Conservation (phyloP, 257 asterid species). For the Ehretia macrophylla region DNA sequence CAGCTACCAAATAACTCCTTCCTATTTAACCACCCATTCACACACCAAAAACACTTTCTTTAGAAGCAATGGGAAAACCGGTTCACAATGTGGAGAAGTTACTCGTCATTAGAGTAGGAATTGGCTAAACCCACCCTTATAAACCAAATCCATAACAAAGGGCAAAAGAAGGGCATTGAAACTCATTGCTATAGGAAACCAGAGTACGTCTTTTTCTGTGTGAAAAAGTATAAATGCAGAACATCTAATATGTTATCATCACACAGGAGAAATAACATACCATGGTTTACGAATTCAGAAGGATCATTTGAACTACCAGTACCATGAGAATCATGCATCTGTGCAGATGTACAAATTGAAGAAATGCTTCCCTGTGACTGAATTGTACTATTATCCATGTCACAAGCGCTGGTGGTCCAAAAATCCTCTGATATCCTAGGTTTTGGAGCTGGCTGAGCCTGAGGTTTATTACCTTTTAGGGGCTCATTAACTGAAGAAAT, state of each 20-base stretch:
- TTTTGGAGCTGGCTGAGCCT: constrained; percentile 22
- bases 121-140: too few species aligned
- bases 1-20: too few species aligned
- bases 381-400: constrained; percentile 45
- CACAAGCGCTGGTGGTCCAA: constrained; percentile 65
- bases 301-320: constrained; percentile 42
- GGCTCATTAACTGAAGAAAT: constrained; percentile 38
- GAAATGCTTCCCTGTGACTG: constrained; percentile 69
- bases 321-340: constrained; percentile 42
- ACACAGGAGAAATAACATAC: constrained; percentile 31
- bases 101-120: too few species aligned
- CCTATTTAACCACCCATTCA: too few species aligned
- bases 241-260: neutral
- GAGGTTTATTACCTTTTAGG: constrained; percentile 29
- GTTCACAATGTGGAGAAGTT: too few species aligned
- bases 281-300: constrained; percentile 71
- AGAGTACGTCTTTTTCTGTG: neutral
- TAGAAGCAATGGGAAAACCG: too few species aligned
- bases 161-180: too few species aligned
- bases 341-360: constrained; percentile 50
- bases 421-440: constrained; percentile 47
- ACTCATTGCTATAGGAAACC: too few species aligned
- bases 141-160: too few species aligned
- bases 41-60: too few species aligned
- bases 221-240: neutral